A percentile compares a stretch with the other conserved stretches of the same genome.
Evolutionary conservation across 73 alveolate genomes (phyloP).

Genomic region (Tetrahymena malaccensis): DNA sequence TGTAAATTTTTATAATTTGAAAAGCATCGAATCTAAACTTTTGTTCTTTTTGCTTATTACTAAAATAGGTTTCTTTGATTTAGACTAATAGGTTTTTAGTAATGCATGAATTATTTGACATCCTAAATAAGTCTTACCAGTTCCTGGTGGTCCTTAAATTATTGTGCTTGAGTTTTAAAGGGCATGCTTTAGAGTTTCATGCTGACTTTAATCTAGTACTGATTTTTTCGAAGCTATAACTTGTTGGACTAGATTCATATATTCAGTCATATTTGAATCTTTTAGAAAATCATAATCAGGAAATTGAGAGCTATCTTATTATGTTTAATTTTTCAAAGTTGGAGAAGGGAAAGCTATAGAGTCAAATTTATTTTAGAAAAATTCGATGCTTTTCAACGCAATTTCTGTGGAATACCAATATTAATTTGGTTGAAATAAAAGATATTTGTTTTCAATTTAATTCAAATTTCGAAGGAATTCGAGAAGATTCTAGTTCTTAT

Average conservation of each 20-base stretch:
- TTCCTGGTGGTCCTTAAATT: conserved; percentile 93
- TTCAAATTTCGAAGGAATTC: background rate
- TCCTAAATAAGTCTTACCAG: conserved; percentile 85
- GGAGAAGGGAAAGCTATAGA: background rate
- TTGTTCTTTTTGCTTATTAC: conserved; percentile 12
- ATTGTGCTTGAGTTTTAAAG: conserved; percentile 15
- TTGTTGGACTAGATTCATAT: background rate
- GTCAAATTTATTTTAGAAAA: background rate
- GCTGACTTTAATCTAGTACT: background rate
- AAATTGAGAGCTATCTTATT: background rate
- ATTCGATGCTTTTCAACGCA: background rate
- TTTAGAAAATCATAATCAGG: background rate
- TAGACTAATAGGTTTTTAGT: background rate
- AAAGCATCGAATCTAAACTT: conserved; percentile 13
- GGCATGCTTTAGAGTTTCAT: background rate
- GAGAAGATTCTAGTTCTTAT: background rate
- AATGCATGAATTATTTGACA: conserved; percentile 47
- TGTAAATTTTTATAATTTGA: too few relatives aligned
- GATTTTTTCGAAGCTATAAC: background rate
- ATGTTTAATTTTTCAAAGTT: background rate
- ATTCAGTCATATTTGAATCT: background rate
- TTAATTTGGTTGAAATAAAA: background rate
- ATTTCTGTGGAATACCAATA: background rate
- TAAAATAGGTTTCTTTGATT: background rate
- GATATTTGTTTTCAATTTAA: background rate